Conservation (phyloP, 208 protist genomes). For the Naegleria gruberi region DNA sequence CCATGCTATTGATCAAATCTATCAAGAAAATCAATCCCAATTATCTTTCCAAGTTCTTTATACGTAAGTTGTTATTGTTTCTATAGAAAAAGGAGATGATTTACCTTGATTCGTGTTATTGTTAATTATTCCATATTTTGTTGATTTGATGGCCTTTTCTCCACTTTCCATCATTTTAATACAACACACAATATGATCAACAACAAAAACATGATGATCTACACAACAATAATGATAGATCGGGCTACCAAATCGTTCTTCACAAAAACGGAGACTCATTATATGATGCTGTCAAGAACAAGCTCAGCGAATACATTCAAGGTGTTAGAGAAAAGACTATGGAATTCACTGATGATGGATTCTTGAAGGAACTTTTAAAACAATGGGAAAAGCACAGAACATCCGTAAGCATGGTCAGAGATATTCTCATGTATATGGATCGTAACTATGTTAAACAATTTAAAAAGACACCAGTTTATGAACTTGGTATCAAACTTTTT, state of each 20-base stretch:
- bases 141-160: not conserved
- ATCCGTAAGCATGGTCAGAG: slow-evolving; percentile 57
- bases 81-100: too few relatives aligned
- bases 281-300: slow-evolving; percentile 39
- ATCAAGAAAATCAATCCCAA: slow-evolving; percentile 47
- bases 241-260: not conserved
- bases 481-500: slow-evolving; percentile 49
- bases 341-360: slow-evolving; percentile 42
- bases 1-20: slow-evolving; percentile 52
- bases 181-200: not conserved
- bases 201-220: slow-evolving; percentile 3
- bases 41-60: slow-evolving; percentile 62
- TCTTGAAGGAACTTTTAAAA: slow-evolving; percentile 44
- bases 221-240: slow-evolving; percentile 15
- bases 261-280: slow-evolving; percentile 13
- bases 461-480: slow-evolving; percentile 52
- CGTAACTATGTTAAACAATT: slow-evolving; percentile 50
- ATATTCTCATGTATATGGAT: slow-evolving; percentile 74
- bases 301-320: slow-evolving; percentile 62
- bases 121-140: not conserved
- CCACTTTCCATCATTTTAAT: not conserved
- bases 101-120: not conserved
- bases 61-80: slow-evolving; percentile 31
- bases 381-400: slow-evolving; percentile 55
- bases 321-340: slow-evolving; percentile 58